Conservation (phyloP, 1,284 basidiomycete genomes). For the Sphagnurus paluster region DNA sequence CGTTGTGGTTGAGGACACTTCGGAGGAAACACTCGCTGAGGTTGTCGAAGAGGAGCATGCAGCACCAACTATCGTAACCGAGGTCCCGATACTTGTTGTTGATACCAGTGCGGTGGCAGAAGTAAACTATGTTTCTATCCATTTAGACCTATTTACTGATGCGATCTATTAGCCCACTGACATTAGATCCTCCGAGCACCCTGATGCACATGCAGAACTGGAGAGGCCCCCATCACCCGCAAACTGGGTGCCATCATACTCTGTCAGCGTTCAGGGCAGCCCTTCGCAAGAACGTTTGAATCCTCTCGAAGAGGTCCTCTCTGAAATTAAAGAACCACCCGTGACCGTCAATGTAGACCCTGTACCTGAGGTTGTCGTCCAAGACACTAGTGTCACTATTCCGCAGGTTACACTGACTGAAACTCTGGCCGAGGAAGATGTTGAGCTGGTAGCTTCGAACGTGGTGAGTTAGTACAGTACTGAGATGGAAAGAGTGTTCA, state of each 20-base stretch:
- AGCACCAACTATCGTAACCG: neutral
- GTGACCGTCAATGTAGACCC: neutral
- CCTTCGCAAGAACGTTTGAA: constrained; percentile 17
- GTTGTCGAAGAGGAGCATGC: neutral
- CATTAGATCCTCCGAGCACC: constrained; percentile 1
- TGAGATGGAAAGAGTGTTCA: neutral
- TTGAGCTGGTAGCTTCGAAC: neutral
- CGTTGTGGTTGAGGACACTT: too few species aligned
- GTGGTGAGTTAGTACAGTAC: neutral
- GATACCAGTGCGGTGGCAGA: constrained; percentile 5
- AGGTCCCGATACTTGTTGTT: constrained; percentile 14
- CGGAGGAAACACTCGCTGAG: neutral
- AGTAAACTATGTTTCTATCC: constrained; percentile 5
- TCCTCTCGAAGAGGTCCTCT: constrained; percentile 13
- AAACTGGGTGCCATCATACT: constrained; percentile 32
- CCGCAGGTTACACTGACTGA: neutral
- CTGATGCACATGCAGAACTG: neutral
- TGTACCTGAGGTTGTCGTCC: neutral
- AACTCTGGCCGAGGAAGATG: neutral
- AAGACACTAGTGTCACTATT: constrained; percentile 4
- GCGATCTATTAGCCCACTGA: neutral
- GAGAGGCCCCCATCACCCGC: constrained; percentile 17
- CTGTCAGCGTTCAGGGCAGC: constrained; percentile 30
- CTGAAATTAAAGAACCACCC: neutral
- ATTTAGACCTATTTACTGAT: neutral